These are phyloP conservation scores for Sextonia rubra DNA, from an alignment of 164 flowering plant genomes.

Conservation along the genomic window DNA sequence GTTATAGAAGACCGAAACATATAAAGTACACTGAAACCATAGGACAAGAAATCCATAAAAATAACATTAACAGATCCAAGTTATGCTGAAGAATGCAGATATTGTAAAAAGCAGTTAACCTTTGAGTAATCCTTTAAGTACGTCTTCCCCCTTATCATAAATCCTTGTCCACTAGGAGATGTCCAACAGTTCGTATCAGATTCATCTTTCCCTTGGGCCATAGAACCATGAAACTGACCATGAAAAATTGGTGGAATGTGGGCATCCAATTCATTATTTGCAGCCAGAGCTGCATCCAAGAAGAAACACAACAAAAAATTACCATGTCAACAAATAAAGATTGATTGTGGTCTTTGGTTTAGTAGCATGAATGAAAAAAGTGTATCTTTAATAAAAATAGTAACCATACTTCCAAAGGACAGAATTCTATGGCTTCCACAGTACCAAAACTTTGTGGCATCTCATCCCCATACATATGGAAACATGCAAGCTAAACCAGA, in stretches of 20 bases:
- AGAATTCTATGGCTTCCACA: too few relatives aligned
- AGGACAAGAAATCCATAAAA: background rate
- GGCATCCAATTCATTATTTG: slow-evolving; percentile 47
- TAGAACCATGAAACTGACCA: slow-evolving; percentile 51
- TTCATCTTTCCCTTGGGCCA: slow-evolving; percentile 61
- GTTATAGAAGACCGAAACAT: too few relatives aligned
- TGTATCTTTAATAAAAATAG: too few relatives aligned
- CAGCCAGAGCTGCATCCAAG: slow-evolving; percentile 38
- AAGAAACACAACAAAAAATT: background rate
- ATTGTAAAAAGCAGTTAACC: slow-evolving; percentile 33
- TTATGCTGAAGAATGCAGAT: background rate
- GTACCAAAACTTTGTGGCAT: too few relatives aligned
- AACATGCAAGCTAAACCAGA: too few relatives aligned
- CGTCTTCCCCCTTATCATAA: slow-evolving; percentile 86
- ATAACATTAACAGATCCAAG: background rate
- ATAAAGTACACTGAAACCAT: background rate
- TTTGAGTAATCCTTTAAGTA: slow-evolving; percentile 73
- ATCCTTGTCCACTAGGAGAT: slow-evolving; percentile 69
- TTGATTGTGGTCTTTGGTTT: too few relatives aligned
- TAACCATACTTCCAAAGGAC: background rate
- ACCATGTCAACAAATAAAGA: background rate
- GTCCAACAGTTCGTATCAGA: slow-evolving; percentile 75
- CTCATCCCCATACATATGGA: too few relatives aligned
- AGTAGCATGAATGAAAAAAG: too few relatives aligned
- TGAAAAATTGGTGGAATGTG: slow-evolving; percentile 37